Evolutionary conservation across 83 land plant genomes (phyloP).

Genomic region (Larix sibirica): DNA sequence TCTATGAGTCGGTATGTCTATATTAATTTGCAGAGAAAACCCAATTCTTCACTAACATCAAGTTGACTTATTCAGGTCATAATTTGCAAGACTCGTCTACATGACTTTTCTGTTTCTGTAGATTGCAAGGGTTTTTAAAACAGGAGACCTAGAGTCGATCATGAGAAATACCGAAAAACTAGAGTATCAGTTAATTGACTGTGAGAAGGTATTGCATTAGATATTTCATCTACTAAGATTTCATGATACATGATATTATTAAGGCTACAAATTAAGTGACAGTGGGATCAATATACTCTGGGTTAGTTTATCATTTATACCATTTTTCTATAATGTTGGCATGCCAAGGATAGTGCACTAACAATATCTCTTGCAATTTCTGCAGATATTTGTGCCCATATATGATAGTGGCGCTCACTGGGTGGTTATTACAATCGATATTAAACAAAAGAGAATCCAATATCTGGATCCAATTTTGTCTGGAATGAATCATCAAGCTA

Average conservation of each 20-base stretch:
- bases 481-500: too few relatives aligned
- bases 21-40: conserved; percentile 11
- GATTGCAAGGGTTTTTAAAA: background rate
- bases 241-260: background rate
- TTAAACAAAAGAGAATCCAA: conserved; percentile 28
- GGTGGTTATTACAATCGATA: conserved; percentile 35
- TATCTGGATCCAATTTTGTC: conserved; percentile 31
- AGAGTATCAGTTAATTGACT: background rate
- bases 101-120: background rate
- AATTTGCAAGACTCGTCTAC: background rate
- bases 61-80: background rate
- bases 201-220: too few relatives aligned
- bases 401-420: conserved; percentile 35
- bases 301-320: background rate
- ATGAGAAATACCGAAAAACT: too few relatives aligned
- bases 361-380: background rate
- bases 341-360: background rate
- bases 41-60: background rate
- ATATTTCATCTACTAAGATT: too few relatives aligned
- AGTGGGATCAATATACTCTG: background rate
- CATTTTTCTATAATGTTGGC: background rate
- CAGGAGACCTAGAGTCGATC: too few relatives aligned
- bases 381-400: conserved; percentile 33
- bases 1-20: conserved; percentile 31
- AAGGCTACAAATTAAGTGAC: background rate